These are phyloP conservation scores for Penicillium nordicum DNA, from an alignment of 2,329 filamentous ascomycete species.

Conservation along the genomic window DNA sequence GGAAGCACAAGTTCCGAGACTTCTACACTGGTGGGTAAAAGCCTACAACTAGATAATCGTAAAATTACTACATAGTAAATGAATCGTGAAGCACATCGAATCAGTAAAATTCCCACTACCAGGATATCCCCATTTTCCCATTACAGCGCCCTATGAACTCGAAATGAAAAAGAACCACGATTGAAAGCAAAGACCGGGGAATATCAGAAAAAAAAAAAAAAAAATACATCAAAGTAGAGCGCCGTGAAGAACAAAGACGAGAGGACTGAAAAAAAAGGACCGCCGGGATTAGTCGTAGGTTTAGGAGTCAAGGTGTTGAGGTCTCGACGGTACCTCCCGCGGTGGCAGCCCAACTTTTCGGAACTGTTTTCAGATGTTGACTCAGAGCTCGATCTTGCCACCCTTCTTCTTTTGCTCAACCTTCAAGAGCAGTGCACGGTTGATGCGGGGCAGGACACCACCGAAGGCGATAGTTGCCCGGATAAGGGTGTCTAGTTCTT, in stretches of 20 bases:
- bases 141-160: conserved; percentile 40
- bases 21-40: background rate
- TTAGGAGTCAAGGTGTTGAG: background rate
- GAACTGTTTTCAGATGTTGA: conserved; percentile 4
- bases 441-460: conserved; percentile 98
- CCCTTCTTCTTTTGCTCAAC: conserved; percentile 96
- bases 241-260: conserved; percentile 23
- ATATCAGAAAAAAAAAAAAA: conserved; percentile 19
- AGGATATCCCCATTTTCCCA: conserved; percentile 38
- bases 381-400: conserved; percentile 5
- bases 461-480: conserved; percentile 97
- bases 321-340: background rate
- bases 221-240: conserved; percentile 27
- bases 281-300: background rate
- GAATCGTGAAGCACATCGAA: conserved; percentile 10
- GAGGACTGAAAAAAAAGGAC: background rate
- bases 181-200: conserved; percentile 22
- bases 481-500: conserved; percentile 96
- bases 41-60: background rate
- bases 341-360: conserved; percentile 5
- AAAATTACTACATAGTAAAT: background rate
- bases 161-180: conserved; percentile 17
- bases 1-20: background rate
- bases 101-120: conserved; percentile 32
- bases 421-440: conserved; percentile 91